Evolutionary conservation across 2,329 filamentous ascomycete species (phyloP).

Genomic region (Geosmithia putterillii): DNA sequence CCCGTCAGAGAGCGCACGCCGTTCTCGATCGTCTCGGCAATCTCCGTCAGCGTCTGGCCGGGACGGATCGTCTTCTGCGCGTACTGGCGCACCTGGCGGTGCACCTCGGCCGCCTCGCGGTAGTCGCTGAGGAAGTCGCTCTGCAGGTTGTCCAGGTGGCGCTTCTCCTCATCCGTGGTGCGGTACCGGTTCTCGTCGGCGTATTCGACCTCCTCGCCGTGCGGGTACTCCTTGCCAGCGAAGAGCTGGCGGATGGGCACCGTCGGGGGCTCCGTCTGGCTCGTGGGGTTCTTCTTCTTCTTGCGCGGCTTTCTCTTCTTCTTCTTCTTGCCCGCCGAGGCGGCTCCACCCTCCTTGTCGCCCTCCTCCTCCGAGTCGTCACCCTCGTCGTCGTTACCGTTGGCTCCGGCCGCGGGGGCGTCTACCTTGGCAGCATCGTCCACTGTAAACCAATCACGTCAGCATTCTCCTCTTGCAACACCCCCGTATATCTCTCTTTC

Average conservation of each 20-base stretch:
- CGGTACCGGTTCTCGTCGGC: constrained; percentile 63
- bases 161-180: constrained; percentile 57
- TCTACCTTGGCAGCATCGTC: constrained; percentile 25
- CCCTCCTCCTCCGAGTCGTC: constrained; percentile 42
- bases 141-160: constrained; percentile 70
- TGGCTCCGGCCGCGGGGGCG: constrained; percentile 19
- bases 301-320: constrained; percentile 59
- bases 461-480: constrained; percentile 2
- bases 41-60: constrained; percentile 67
- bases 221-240: constrained; percentile 58
- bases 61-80: constrained; percentile 72
- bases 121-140: constrained; percentile 72
- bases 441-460: constrained; percentile 16
- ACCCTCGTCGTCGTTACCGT: constrained; percentile 26
- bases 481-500: no score
- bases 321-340: constrained; percentile 4
- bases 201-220: constrained; percentile 70
- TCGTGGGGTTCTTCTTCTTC: constrained; percentile 65
- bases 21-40: constrained; percentile 80
- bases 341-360: constrained; percentile 27
- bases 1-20: constrained; percentile 66
- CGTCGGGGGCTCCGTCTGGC: constrained; percentile 62
- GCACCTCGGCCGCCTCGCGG: constrained; percentile 76
- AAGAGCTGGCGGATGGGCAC: constrained; percentile 63
- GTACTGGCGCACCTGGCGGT: constrained; percentile 77